Evolutionary conservation across 305 asterid species (phyloP).

Genomic region (Fraxinus platypoda): DNA sequence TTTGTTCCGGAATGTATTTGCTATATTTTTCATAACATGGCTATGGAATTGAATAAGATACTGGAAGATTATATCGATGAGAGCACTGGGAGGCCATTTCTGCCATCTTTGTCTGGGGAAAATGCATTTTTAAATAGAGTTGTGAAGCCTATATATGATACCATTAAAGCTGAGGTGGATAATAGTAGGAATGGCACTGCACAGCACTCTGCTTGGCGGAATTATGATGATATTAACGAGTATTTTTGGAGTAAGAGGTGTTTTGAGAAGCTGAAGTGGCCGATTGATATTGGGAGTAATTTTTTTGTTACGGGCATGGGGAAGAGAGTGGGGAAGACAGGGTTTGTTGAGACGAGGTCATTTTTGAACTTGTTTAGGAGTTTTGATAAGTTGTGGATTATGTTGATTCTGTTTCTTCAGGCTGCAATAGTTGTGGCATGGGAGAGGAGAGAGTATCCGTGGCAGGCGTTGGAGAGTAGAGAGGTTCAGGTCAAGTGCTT

Average conservation of each 20-base stretch:
- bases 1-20: conserved; percentile 49
- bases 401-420: conserved; percentile 43
- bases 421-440: conserved; percentile 51
- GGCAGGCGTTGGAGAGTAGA: conserved; percentile 40
- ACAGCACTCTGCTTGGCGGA: conserved; percentile 55
- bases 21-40: conserved; percentile 48
- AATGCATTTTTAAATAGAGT: conserved; percentile 36
- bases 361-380: conserved; percentile 49
- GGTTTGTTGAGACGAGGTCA: conserved; percentile 51
- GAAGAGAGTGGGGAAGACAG: conserved; percentile 47
- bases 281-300: conserved; percentile 42
- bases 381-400: conserved; percentile 50
- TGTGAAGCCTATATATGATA: conserved; percentile 44
- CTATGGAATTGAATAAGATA: conserved; percentile 44
- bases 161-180: conserved; percentile 38
- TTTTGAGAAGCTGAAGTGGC: conserved; percentile 45
- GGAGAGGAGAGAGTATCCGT: conserved; percentile 37
- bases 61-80: conserved; percentile 49
- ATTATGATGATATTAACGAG: conserved; percentile 53
- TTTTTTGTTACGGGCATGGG: conserved; percentile 36
- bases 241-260: conserved; percentile 53
- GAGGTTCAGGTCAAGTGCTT: conserved; percentile 42
- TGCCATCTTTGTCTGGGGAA: conserved; percentile 47
- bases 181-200: conserved; percentile 51
- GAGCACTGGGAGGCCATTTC: conserved; percentile 44